These are phyloP conservation scores for Colletotrichum ledebouriae DNA, from an alignment of 2,329 filamentous ascomycete genomes.

Conservation along the genomic window DNA sequence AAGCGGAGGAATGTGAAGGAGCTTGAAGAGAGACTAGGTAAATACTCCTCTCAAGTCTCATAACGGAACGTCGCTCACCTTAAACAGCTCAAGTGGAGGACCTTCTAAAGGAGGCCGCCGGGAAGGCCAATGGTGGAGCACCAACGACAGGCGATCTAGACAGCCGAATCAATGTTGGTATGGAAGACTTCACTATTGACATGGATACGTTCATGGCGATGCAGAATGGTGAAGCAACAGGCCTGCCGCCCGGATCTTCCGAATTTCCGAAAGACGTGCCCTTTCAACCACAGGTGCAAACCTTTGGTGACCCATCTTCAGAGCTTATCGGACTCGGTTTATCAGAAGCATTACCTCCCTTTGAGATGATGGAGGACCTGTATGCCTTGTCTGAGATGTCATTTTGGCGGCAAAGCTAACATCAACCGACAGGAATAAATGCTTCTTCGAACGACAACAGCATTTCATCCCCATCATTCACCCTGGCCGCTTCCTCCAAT, in stretches of 20 bases:
- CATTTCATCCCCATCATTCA: constrained; percentile 83
- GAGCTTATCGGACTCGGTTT: constrained; percentile 82
- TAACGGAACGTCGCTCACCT: constrained; percentile 27
- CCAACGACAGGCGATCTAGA: constrained; percentile 18
- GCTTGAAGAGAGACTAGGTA: constrained; percentile 88
- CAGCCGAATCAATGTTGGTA: constrained; percentile 45
- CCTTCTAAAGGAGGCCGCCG: constrained; percentile 75
- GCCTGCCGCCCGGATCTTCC: neutral
- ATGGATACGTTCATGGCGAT: constrained; percentile 42
- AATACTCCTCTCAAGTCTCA: constrained; percentile 39
- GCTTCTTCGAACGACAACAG: constrained; percentile 83
- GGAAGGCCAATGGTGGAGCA: neutral
- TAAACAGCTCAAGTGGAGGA: constrained; percentile 83
- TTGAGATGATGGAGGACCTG: constrained; percentile 87
- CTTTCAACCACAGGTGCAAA: neutral
- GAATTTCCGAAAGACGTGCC: neutral
- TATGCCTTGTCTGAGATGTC: constrained; percentile 56
- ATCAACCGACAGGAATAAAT: constrained; percentile 72
- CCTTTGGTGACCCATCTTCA: constrained; percentile 21
- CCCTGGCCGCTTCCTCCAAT: constrained; percentile 78
- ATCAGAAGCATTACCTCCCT: constrained; percentile 83
- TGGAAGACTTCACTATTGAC: constrained; percentile 42
- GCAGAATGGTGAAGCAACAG: constrained; percentile 24
- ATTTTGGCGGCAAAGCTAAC: constrained; percentile 12
- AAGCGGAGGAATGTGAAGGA: constrained; percentile 93